Percentiles rank a stretch among this genome's conserved stretches.
phyloP scores from a whole-genome alignment of 441 rosid species.

The Hura crepitans region DNA sequence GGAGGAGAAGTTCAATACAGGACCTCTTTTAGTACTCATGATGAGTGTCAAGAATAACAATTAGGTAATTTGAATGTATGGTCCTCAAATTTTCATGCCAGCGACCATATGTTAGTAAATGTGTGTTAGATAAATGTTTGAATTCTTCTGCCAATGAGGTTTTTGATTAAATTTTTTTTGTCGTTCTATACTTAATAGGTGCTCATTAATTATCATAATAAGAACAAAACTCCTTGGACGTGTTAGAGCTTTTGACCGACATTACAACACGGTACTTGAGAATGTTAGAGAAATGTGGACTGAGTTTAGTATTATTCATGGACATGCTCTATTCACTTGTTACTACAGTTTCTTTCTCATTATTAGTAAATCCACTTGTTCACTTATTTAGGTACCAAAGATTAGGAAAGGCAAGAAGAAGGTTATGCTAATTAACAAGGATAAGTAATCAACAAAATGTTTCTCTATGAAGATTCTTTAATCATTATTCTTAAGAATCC shows the following conservation, averaged over 20 bases:
- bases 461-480: slow-evolving; percentile 91
- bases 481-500: slow-evolving; percentile 92
- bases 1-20: slow-evolving; percentile 89
- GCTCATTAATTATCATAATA: slow-evolving; percentile 89
- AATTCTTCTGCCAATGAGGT: no score
- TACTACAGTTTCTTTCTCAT: background rate
- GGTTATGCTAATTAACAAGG: slow-evolving; percentile 84
- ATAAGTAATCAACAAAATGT: slow-evolving; percentile 90
- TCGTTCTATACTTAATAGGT: slow-evolving; percentile 45
- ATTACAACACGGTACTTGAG: slow-evolving; percentile 96
- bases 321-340: background rate
- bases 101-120: background rate
- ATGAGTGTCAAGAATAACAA: slow-evolving; percentile 92
- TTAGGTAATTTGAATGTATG: slow-evolving; percentile 49
- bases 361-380: background rate
- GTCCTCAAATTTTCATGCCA: background rate
- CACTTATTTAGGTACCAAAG: slow-evolving; percentile 58
- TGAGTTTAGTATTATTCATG: slow-evolving; percentile 44
- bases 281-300: slow-evolving; percentile 99
- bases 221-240: slow-evolving; percentile 89
- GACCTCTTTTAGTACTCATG: slow-evolving; percentile 91
- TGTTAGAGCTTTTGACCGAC: slow-evolving; percentile 94
- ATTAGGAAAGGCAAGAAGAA: slow-evolving; percentile 97
- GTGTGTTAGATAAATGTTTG: background rate
- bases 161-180: background rate